Conservation (phyloP, 441 rosid species). For the Populus hybrid region DNA sequence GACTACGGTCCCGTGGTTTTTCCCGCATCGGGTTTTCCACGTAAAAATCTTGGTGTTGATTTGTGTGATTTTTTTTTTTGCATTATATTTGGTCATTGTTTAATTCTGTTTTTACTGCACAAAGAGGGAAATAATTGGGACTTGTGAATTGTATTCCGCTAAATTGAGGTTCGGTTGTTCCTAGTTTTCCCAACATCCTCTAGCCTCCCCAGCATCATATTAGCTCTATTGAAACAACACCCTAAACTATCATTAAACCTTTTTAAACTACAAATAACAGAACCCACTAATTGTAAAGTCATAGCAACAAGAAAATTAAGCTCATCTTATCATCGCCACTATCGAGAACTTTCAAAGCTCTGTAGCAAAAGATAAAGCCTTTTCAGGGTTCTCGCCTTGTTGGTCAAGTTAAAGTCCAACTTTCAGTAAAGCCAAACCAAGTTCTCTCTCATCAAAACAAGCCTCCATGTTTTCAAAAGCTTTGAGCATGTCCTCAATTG, state of each 20-base stretch:
- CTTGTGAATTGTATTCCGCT: no score
- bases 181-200: no score
- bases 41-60: no score
- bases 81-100: no score
- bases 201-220: slow-evolving; percentile 55
- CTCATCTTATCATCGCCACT: slow-evolving; percentile 27
- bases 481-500: slow-evolving; percentile 68
- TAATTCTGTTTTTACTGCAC: no score
- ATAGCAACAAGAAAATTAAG: slow-evolving; percentile 63
- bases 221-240: slow-evolving; percentile 70
- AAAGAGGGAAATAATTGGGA: no score
- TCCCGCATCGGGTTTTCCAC: no score
- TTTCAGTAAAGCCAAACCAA: slow-evolving; percentile 73
- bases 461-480: slow-evolving; percentile 74
- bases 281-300: slow-evolving; percentile 77
- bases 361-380: slow-evolving; percentile 54
- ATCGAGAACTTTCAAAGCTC: slow-evolving; percentile 70
- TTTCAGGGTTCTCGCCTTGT: slow-evolving; percentile 78
- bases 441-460: slow-evolving; percentile 63
- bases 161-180: no score
- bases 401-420: slow-evolving; percentile 83
- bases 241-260: slow-evolving; percentile 81
- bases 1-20: no score
- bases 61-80: no score
- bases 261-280: slow-evolving; percentile 58